Evolutionary conservation across 2,329 filamentous ascomycete genomes (phyloP).

Genomic region (Monosporascus sp.): DNA sequence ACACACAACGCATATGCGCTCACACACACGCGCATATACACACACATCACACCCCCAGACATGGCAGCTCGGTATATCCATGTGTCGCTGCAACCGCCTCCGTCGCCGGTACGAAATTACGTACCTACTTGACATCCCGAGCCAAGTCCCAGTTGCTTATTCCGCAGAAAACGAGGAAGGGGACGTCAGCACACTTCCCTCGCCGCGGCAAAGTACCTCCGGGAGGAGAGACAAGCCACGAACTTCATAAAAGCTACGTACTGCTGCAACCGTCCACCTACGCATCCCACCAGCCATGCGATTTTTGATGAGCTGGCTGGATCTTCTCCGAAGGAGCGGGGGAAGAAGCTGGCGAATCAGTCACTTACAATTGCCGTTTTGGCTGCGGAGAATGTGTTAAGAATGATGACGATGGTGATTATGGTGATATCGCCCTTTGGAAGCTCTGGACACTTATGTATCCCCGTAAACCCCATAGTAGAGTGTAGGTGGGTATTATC

Average conservation of each 20-base stretch:
- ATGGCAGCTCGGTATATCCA: not conserved
- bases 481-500: no score
- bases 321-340: not conserved
- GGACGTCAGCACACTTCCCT: not conserved
- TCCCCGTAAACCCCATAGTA: no score
- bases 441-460: no score
- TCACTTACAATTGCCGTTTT: not conserved
- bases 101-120: not conserved
- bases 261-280: slow-evolving; percentile 4
- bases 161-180: no score
- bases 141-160: not conserved
- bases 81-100: not conserved
- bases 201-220: not conserved
- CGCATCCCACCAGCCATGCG: not conserved
- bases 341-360: not conserved
- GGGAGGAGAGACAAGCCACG: slow-evolving; percentile 12
- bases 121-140: not conserved
- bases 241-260: slow-evolving; percentile 11
- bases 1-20: not conserved
- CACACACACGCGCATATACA: not conserved
- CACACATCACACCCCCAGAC: not conserved
- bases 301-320: not conserved
- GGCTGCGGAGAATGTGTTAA: not conserved
- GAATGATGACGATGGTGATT: no score
- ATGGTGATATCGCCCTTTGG: no score